Evolutionary conservation across 2,329 filamentous ascomycete genomes (phyloP).

Genomic region (Rhinocladiella mackenziei): DNA sequence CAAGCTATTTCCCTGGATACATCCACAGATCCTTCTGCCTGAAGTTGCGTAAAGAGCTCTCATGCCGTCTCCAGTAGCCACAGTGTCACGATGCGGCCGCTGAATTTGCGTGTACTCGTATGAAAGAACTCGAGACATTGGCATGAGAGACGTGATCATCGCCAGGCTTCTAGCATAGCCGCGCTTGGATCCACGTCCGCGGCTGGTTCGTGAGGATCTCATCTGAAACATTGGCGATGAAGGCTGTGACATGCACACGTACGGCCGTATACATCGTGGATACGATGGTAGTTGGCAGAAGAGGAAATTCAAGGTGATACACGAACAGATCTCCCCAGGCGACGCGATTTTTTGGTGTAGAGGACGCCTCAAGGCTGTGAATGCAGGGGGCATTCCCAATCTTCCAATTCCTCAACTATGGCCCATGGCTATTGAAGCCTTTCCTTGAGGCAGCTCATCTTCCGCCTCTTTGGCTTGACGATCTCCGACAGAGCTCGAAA

Average conservation of each 20-base stretch:
- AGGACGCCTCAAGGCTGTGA: constrained; percentile 8
- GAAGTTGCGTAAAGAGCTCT: constrained; percentile 11
- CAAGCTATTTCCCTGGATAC: constrained; percentile 17
- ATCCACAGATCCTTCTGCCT: constrained; percentile 9
- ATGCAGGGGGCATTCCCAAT: constrained; percentile 15
- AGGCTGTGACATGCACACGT: constrained; percentile 17
- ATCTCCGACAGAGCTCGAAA: constrained; percentile 17
- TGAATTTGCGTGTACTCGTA: constrained; percentile 8
- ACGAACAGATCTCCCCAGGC: constrained; percentile 15
- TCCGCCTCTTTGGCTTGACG: constrained; percentile 16
- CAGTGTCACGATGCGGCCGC: constrained; percentile 17
- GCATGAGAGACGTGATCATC: constrained; percentile 20
- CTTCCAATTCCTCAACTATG: constrained; percentile 12
- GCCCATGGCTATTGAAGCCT: constrained; percentile 8
- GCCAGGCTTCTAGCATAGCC: constrained; percentile 17
- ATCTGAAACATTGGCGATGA: constrained; percentile 12
- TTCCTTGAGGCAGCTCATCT: constrained; percentile 5
- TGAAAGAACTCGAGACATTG: constrained; percentile 25
- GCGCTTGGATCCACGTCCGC: constrained; percentile 10
- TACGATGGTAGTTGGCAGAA: constrained; percentile 8
- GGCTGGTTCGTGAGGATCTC: constrained; percentile 8
- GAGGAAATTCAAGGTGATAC: constrained; percentile 13
- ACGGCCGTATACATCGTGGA: constrained; percentile 23
- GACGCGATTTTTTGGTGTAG: constrained; percentile 12
- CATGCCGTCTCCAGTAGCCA: constrained; percentile 23